A percentile compares a stretch with the other conserved stretches of the same genome.
Conservation (phyloP, 208 protist species). For the Balamuthia mandrillaris region DNA sequence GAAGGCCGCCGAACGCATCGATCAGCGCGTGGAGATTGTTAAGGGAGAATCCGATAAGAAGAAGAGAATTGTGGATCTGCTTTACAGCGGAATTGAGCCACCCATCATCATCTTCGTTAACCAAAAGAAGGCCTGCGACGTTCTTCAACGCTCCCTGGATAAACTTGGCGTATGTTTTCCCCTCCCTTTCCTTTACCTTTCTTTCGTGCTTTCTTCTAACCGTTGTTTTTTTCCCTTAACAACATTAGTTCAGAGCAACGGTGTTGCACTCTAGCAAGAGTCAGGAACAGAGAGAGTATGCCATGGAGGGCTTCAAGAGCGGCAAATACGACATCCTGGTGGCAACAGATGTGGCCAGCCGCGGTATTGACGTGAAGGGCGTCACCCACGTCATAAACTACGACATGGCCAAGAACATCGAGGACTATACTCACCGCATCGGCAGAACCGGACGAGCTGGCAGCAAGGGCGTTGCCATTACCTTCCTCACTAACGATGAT, state of each 20-base stretch:
- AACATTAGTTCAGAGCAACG: slow-evolving; percentile 15
- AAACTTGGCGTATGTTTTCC: slow-evolving; percentile 40
- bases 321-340: slow-evolving; percentile 75
- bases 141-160: slow-evolving; percentile 53
- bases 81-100: slow-evolving; percentile 56
- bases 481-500: slow-evolving; percentile 73
- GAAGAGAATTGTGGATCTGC: slow-evolving; percentile 58
- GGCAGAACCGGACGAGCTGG: slow-evolving; percentile 75
- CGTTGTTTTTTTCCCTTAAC: neutral
- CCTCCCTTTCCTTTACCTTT: neutral
- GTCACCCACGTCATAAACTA: slow-evolving; percentile 98
- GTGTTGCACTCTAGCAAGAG: slow-evolving; percentile 67
- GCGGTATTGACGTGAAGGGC: slow-evolving; percentile 89
- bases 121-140: slow-evolving; percentile 67
- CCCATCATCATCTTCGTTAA: slow-evolving; percentile 87
- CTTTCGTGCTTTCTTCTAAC: neutral
- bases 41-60: slow-evolving; percentile 66
- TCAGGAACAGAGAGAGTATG: slow-evolving; percentile 72
- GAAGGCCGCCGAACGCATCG: slow-evolving; percentile 57
- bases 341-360: slow-evolving; percentile 77
- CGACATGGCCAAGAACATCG: slow-evolving; percentile 86
- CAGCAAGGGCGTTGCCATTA: slow-evolving; percentile 61
- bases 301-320: slow-evolving; percentile 74
- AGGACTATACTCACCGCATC: slow-evolving; percentile 64
- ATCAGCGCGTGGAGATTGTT: slow-evolving; percentile 61